Evolutionary conservation across 1,284 basidiomycete genomes (phyloP), one percentile per base, ranked within the genome.

Genomic region (Albatrellus sp.): DNA sequence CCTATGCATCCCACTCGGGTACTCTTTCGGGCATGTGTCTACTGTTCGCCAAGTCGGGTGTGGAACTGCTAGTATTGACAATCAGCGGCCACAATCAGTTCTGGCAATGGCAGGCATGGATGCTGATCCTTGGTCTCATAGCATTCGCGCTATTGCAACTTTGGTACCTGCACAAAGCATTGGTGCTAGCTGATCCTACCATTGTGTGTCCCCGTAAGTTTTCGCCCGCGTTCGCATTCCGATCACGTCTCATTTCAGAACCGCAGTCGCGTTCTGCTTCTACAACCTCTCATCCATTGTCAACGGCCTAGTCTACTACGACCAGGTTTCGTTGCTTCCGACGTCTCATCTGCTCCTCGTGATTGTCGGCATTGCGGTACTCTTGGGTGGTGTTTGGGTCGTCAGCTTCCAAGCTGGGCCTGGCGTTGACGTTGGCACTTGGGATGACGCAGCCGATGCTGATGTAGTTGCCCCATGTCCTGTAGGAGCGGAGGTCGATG

Each of bases 1-100:
- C 89, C 0, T 98, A 91, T 60, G 87, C 90, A 8, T 90, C 89
- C 1, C 79, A 83, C 37, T 90, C 87, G 1, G 93, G 92, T 0
- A 91, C 90, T n/a, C 69, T 97, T 13, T 90, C 87, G 1, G 93
- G 92, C 24, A 85, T 96, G 73, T 96, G 91, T 57, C 68, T 98
- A 34, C 69, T 98, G 5, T 87, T 97, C 49, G 92, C 93, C 30
- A 98, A 98, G 67, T 90, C 88, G 43, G 91, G 90, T 2, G 87
- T 96, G 9, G 91, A 96, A 63, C 70, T 98, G 8, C 69, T 97
- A 8, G 67, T 97, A 48, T 66, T 92, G 24, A 91, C 90, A 0
- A 58, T 94, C 31, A 66, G 72, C 6, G 85, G 85, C 3, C 63
- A 82, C 37, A 96, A 94, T 57, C 91, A 98, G 59, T 96, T 97